Evolutionary conservation across 495 filamentous ascomycete species (phyloP).

Genomic region (Poronia punctata): DNA sequence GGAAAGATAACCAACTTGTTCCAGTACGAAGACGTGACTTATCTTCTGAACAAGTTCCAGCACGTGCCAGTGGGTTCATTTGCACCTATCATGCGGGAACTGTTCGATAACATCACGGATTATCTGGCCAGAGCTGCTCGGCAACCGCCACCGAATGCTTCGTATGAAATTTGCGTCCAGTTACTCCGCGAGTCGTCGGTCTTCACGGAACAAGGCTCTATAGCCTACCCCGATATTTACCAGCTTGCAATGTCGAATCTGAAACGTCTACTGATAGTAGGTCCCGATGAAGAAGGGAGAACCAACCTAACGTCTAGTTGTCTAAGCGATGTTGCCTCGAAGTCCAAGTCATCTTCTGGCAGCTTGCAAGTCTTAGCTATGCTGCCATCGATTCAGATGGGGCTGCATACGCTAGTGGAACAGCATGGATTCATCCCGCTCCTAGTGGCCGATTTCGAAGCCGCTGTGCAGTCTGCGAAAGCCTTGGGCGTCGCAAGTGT

Average conservation of each 20-base stretch:
- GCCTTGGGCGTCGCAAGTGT: conserved; percentile 31
- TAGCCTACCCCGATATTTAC: conserved; percentile 42
- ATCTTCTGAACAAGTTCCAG: conserved; percentile 68
- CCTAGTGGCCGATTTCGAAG: conserved; percentile 44
- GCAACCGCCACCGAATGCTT: conserved; percentile 16
- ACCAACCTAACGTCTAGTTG: conserved; percentile 35
- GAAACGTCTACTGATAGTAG: conserved; percentile 36
- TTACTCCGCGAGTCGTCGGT: conserved; percentile 59
- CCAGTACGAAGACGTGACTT: conserved; percentile 47
- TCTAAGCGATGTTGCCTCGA: conserved; percentile 39
- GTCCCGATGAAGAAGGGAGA: conserved; percentile 29
- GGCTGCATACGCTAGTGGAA: conserved; percentile 31
- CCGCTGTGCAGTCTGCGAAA: conserved; percentile 27
- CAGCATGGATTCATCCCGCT: conserved; percentile 40
- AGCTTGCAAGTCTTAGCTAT: conserved; percentile 65
- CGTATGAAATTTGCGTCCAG: conserved; percentile 55
- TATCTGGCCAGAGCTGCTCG: conserved; percentile 17
- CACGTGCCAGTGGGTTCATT: conserved; percentile 56
- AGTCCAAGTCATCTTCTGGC: conserved; percentile 43
- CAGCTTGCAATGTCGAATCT: conserved; percentile 54
- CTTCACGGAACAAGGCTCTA: conserved; percentile 31
- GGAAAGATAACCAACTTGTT: conserved; percentile 56
- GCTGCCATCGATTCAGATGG: conserved; percentile 29
- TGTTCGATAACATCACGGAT: conserved; percentile 35
- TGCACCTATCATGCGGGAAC: conserved; percentile 49